phyloP scores from a whole-genome alignment of 2,329 filamentous ascomycete species.

The Endocalyx cinctus region DNA sequence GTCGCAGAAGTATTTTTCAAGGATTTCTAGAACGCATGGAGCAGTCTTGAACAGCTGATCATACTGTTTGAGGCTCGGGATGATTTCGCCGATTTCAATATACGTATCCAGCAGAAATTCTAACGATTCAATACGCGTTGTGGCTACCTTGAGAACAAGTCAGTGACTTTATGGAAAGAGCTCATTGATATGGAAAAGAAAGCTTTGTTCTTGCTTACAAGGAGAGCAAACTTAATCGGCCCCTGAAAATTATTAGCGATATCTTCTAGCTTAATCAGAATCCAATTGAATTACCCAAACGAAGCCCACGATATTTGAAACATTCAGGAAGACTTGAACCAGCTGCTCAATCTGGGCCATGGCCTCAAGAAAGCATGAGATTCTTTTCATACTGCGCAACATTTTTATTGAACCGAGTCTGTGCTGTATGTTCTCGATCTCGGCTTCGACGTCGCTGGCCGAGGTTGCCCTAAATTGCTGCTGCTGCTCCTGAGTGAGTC shows the following conservation, averaged over 20 bases:
- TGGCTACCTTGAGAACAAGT: constrained; percentile 4
- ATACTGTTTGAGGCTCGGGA: constrained; percentile 15
- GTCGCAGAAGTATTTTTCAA: constrained; percentile 16
- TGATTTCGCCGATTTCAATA: constrained; percentile 16
- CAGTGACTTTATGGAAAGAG: no score
- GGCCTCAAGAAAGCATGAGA: constrained; percentile 17
- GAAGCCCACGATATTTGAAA: constrained; percentile 14
- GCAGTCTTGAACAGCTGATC: constrained; percentile 9
- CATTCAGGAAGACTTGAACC: constrained; percentile 16
- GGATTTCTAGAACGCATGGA: constrained; percentile 7
- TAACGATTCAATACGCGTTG: constrained; percentile 7
- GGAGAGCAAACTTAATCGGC: constrained; percentile 8
- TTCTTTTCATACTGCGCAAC: constrained; percentile 10
- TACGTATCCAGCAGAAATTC: constrained; percentile 17
- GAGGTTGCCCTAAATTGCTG: constrained; percentile 5
- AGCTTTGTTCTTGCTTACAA: no score
- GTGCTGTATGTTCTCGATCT: constrained; percentile 9
- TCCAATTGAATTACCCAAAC: constrained; percentile 14
- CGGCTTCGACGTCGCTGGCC: constrained; percentile 6
- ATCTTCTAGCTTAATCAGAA: background rate
- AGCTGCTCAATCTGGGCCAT: constrained; percentile 18
- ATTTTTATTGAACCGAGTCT: constrained; percentile 10
- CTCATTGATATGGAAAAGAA: no score
- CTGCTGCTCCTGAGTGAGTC: constrained; percentile 8
- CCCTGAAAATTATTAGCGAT: constrained; percentile 3